Conservation (phyloP, 441 rosid species). For the Populus hybrid region DNA sequence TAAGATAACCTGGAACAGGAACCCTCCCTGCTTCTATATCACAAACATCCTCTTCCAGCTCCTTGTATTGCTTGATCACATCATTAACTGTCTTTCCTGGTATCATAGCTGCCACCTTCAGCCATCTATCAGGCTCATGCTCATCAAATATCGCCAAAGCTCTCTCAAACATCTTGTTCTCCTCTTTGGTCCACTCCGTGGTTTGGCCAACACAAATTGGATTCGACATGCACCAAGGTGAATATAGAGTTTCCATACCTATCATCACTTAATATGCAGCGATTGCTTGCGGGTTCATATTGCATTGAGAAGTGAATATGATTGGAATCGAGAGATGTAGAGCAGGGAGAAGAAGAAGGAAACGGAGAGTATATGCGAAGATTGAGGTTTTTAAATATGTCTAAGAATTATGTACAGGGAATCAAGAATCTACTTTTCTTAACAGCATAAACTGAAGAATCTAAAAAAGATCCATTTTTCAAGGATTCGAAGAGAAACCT, state of each 20-base stretch:
- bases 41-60: conserved; percentile 81
- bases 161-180: conserved; percentile 86
- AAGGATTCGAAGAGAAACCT: conserved; percentile 20
- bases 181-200: conserved; percentile 80
- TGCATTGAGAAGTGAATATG: not conserved
- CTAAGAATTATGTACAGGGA: conserved; percentile 10
- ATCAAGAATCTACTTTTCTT: conserved; percentile 20
- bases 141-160: conserved; percentile 78
- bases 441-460: conserved; percentile 13
- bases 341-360: not conserved
- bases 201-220: conserved; percentile 57
- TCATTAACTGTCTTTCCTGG: conserved; percentile 85
- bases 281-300: conserved; percentile 10
- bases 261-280: not conserved
- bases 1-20: conserved; percentile 68
- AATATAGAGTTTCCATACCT: conserved; percentile 64
- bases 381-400: not conserved
- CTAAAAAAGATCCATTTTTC: conserved; percentile 17
- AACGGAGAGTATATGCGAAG: conserved; percentile 7
- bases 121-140: conserved; percentile 83
- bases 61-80: conserved; percentile 82
- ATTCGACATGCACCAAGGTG: conserved; percentile 47
- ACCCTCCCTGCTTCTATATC: conserved; percentile 89
- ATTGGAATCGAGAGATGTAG: conserved; percentile 5
- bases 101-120: conserved; percentile 73